Percentiles rank a stretch among this genome's conserved stretches.
Conservation (phyloP, 345 rosid genomes). For the Dovyalis caffra region DNA sequence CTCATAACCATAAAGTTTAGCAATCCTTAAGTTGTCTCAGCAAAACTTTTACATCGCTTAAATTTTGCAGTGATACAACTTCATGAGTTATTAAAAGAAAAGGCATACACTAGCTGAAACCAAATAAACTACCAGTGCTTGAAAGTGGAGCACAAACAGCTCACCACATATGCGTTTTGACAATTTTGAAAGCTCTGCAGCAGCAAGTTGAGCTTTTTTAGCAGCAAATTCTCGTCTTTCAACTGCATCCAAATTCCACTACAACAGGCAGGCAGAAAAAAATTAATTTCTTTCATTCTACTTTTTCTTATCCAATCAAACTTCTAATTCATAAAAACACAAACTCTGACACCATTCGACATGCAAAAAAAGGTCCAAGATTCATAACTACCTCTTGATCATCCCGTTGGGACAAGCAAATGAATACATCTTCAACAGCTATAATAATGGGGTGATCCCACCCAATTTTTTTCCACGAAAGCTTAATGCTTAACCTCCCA, state of each 20-base stretch:
- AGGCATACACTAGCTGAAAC: not conserved
- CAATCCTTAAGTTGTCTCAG: no score
- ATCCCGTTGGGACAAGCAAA: slow-evolving; percentile 62
- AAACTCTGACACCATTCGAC: not conserved
- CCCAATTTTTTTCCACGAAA: slow-evolving; percentile 84
- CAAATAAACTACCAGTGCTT: not conserved
- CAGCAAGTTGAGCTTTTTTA: slow-evolving; percentile 87
- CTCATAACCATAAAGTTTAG: no score
- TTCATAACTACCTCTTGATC: slow-evolving; percentile 59
- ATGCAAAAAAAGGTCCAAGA: not conserved
- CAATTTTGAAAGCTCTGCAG: slow-evolving; percentile 84
- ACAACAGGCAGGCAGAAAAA: slow-evolving; percentile 1
- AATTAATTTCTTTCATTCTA: not conserved
- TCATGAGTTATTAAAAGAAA: not conserved
- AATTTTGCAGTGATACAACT: no score
- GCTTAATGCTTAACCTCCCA: slow-evolving; percentile 70
- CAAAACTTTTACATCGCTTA: no score
- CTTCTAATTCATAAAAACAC: not conserved
- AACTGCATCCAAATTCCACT: slow-evolving; percentile 83
- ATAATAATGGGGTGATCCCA: slow-evolving; percentile 69
- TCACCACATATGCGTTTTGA: slow-evolving; percentile 72
- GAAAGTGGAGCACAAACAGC: slow-evolving; percentile 21
- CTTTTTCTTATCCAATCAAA: not conserved
- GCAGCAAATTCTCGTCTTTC: slow-evolving; percentile 84
- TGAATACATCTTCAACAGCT: slow-evolving; percentile 69